Conservation (phyloP, 2,329 filamentous ascomycete genomes). For the Geosmithia flava region DNA sequence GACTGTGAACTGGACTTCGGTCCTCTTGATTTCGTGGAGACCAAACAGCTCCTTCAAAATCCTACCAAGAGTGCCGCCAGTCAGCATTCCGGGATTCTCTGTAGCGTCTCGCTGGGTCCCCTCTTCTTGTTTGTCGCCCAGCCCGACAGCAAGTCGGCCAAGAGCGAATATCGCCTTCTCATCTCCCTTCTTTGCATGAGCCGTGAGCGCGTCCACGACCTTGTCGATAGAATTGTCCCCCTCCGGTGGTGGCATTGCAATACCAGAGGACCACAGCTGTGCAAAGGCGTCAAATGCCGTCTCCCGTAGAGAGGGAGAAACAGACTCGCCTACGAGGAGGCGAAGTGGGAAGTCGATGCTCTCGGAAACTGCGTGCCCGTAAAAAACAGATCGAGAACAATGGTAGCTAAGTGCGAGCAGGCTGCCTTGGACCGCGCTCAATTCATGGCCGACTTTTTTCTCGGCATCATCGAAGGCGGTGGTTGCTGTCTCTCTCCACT, state of each 20-base stretch:
- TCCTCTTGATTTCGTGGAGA: constrained; percentile 72
- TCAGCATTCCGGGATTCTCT: constrained; percentile 1
- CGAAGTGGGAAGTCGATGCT: constrained; percentile 14
- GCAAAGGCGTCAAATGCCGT: constrained; percentile 29
- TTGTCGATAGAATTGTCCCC: constrained; percentile 19
- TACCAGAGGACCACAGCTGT: constrained; percentile 32
- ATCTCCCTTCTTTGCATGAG: constrained; percentile 65
- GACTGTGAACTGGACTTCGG: constrained; percentile 81
- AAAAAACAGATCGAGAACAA: constrained; percentile 30
- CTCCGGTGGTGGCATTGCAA: constrained; percentile 20
- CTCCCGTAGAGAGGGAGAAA: constrained; percentile 25
- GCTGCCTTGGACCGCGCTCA: constrained; percentile 33
- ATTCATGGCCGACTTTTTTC: constrained; percentile 26
- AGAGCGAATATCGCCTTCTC: constrained; percentile 73
- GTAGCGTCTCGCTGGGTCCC: constrained; percentile 2
- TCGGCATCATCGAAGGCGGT: constrained; percentile 31
- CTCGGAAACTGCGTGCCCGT: constrained; percentile 17
- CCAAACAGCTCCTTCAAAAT: constrained; percentile 60
- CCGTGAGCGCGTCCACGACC: constrained; percentile 50
- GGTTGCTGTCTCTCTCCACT: constrained; percentile 15
- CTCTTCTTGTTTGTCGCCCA: constrained; percentile 25
- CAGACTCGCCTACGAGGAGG: constrained; percentile 16
- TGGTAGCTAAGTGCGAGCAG: constrained; percentile 31
- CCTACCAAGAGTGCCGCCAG: constrained; percentile 28
- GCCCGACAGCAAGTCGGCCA: constrained; percentile 60